phyloP scores from a whole-genome alignment of 768 basidiomycete genomes.

The Polyporus arcularius region DNA sequence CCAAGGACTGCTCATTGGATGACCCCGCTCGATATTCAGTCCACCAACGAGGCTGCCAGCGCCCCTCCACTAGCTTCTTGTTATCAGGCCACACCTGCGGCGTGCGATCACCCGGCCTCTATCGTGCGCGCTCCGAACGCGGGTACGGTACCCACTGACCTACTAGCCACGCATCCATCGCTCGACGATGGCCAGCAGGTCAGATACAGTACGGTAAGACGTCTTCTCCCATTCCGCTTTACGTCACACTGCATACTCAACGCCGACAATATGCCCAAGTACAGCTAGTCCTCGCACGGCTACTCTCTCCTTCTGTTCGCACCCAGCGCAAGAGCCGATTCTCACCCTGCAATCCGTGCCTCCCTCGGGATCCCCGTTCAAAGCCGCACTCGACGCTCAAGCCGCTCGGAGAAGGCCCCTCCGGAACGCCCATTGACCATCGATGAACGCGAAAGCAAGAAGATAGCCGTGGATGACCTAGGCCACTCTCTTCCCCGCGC shows the following conservation, averaged over 20 bases:
- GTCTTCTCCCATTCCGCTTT: slow-evolving; percentile 4
- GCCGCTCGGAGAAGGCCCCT: not conserved
- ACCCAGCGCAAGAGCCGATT: not conserved
- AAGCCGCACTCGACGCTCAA: not conserved
- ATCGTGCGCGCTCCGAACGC: not conserved
- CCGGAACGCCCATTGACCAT: slow-evolving; percentile 3
- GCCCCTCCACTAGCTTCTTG: not conserved
- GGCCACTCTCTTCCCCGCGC: not conserved
- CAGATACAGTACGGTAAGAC: slow-evolving; percentile 1
- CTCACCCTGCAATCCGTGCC: not conserved
- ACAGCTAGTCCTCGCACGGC: slow-evolving; percentile 5
- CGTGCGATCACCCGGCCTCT: not conserved
- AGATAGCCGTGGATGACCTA: slow-evolving; percentile 16
- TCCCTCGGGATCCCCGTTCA: not conserved
- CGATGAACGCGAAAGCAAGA: slow-evolving; percentile 2
- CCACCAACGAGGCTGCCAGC: not conserved
- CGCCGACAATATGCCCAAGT: slow-evolving; percentile 6
- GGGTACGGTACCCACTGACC: not conserved
- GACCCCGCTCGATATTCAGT: not conserved
- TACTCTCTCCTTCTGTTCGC: not conserved
- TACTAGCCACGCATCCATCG: too few relatives aligned
- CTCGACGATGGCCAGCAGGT: not conserved
- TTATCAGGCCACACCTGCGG: not conserved
- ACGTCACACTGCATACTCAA: slow-evolving; percentile 1
- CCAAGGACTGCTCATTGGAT: not conserved